Base-by-base conservation (phyloP, 306 rosid genomes). In the Quercus ilex region DNA sequence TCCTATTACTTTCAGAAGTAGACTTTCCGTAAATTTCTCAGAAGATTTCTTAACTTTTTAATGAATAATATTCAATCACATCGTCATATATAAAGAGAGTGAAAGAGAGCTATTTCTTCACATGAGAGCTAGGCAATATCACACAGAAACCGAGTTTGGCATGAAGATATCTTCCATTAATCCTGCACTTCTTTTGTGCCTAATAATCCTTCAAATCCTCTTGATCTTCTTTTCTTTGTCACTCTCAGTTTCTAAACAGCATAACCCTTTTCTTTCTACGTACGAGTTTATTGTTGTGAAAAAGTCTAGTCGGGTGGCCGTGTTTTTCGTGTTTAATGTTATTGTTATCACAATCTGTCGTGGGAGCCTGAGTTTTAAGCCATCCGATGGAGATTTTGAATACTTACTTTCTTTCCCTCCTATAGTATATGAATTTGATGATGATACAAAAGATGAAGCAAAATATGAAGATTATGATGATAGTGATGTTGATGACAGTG, bases 301-400 rank as follows among this genome's bases (percentile, higher is more conserved):
- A 2, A 82, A 59, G 57, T 26, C 82, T 13, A 76, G 78, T 46
- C 82, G 74, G 5, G 28, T 25, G 33, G 53, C 71, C 3, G 68
- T 80, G 60, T 83, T 74, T 64, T 69, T 83, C 79, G 7, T 77
- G 78, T 77, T 74, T 13, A 77, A 75, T n/a, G 70, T 73, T 5
- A 75, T 83, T 35, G 1, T 58, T 51, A 10, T 83, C 12, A 5
- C 80, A 23, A 70, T 83, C 64, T 73, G 63, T 49, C 38, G 72
- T 3, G 57, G 13, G 26, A 58, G 28, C 3, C 11, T 9, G 6
- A 57, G 10, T 53, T 68, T 38, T 43, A 73, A 20, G 78, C 79
- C 79, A 4, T 77, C 68, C 14, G 5, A 5, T 26, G 62, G 52
- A 49, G 74, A 76, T 55, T 9, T 21, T 21, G 85, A 82, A 11